Evolutionary conservation across 106 monocot genomes (phyloP), one percentile per base, ranked within the genome.

Genomic region (Posidonia australis): DNA sequence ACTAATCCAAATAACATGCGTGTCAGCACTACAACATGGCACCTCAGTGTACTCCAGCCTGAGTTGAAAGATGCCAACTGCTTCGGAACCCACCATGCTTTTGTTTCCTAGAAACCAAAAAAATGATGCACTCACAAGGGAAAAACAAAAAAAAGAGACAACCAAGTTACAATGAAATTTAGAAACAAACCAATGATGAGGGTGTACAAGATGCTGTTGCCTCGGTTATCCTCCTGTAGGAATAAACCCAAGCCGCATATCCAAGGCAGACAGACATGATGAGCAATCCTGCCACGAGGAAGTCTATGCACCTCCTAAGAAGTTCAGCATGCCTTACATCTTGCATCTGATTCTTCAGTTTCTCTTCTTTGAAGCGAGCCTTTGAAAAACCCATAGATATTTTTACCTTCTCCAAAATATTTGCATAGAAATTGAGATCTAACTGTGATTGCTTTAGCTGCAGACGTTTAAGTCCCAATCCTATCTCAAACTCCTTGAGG

Each of bases 51-150:
- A 25, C 63, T 74, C 77, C 67, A 90, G 28, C 72, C 70, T 30
- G 90, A 85, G 67, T 44, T 87, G 72, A 96, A 73, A 49, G 86
- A 76, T 44, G 82, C 20, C 67, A 87, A 28, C 64, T 44, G 84
- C 22, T 84, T 90, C 44, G 96, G 96, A 48, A 90, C 54, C 96
- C 96, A 96, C 90, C 90, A 90, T 32, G 84, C 74, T 54, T 66
- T 96, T 7, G 80, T 58, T 52, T 75, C 86, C 96, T 90, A 25
- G 3, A 46, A 70, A 53, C 25, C 60, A 21, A 54, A 7, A 18
- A 11, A 13, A 26, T 5, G 27, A 58, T 58, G 54, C 31, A 54
- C 9, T 5, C 11, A 27, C 14, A 11, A 20, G 31, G 18, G 20
- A 20, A 54, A 1, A 67, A 54, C 11, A 17, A 53, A 67, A 26